Conservation (phyloP, 306 rosid species). For the Mimosa bimucronata region DNA sequence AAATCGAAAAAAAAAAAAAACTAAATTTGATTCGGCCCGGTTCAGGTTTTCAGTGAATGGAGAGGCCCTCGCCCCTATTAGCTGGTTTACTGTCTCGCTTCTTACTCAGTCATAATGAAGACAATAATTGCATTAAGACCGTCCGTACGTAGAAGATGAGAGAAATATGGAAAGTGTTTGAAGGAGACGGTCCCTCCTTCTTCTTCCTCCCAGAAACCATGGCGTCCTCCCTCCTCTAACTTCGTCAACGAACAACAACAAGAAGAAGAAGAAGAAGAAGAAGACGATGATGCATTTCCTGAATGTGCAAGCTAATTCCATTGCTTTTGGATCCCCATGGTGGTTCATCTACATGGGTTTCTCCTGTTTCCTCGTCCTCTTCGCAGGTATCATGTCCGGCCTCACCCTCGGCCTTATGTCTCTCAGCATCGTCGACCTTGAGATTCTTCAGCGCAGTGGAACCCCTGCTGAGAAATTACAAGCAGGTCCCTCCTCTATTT, state of each 20-base stretch:
- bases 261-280: conserved; percentile 13
- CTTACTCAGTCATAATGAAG: neutral
- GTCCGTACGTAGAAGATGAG: neutral
- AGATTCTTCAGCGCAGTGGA: conserved; percentile 90
- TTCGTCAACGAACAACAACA: neutral
- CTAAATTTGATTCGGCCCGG: no score
- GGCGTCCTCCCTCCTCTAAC: no score
- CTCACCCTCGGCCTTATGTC: conserved; percentile 98
- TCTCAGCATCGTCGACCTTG: conserved; percentile 90
- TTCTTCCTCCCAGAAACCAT: neutral
- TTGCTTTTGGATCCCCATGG: conserved; percentile 67
- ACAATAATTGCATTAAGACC: no score
- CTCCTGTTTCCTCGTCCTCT: conserved; percentile 69
- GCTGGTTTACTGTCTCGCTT: no score
- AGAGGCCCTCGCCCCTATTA: no score
- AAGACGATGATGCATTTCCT: conserved; percentile 61
- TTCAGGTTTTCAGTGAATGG: no score
- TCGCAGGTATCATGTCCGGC: conserved; percentile 98
- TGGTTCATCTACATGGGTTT: conserved; percentile 76
- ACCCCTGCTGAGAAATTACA: conserved; percentile 77
- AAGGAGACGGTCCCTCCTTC: neutral
- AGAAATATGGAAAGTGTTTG: neutral
- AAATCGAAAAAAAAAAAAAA: no score
- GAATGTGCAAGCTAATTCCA: conserved; percentile 4
- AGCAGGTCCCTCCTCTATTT: conserved; percentile 50